Conservation (phyloP, 306 rosid species). For the Trifolium dubium region DNA sequence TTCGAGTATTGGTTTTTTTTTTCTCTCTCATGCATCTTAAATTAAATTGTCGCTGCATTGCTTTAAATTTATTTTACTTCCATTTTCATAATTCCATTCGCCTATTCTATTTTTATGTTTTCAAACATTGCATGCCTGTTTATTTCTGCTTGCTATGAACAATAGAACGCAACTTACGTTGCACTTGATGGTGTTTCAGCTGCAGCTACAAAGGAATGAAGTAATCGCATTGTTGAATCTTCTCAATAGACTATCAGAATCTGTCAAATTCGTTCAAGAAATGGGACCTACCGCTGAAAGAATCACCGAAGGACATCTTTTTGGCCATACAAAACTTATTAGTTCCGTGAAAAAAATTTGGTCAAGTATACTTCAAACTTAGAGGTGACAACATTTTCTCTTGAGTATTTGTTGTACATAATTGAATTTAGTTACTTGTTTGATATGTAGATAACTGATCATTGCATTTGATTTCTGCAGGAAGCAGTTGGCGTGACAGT, state of each 20-base stretch:
- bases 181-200: conserved; percentile 50
- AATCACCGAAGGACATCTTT: conserved; percentile 50
- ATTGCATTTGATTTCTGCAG: conserved; percentile 40
- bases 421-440: neutral
- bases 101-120: neutral
- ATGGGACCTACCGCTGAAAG: conserved; percentile 67
- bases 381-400: conserved; percentile 44
- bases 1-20: neutral
- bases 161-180: neutral
- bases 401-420: neutral
- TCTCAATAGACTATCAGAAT: conserved; percentile 90
- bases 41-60: conserved; percentile 1
- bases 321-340: conserved; percentile 40
- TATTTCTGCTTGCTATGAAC: neutral
- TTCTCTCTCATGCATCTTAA: neutral
- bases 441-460: conserved; percentile 30
- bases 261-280: conserved; percentile 73
- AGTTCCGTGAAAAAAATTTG: conserved; percentile 56
- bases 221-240: conserved; percentile 89
- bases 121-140: neutral
- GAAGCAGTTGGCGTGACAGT: conserved; percentile 34
- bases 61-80: conserved; percentile 18
- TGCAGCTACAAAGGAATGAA: conserved; percentile 92
- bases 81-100: neutral
- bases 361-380: conserved; percentile 48